These are phyloP conservation scores for Pichia nanzhaoensis DNA, from an alignment of 805 yeast species.

Conservation along the genomic window DNA sequence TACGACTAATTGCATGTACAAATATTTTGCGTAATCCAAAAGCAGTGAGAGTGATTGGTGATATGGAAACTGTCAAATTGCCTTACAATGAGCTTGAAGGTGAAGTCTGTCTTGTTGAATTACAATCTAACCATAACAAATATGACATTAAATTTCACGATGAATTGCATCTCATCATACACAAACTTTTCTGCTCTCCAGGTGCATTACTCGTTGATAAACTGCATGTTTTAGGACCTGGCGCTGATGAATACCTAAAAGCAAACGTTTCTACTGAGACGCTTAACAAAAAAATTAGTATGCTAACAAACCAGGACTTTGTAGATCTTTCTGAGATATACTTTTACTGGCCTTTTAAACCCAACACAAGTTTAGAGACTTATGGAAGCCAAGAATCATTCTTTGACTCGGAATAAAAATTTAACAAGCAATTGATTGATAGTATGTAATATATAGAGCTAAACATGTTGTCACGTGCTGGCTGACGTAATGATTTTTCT, in stretches of 20 bases:
- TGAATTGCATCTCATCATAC: conserved; percentile 61
- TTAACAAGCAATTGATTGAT: conserved; percentile 2
- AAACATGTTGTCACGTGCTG: no score
- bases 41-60: conserved; percentile 13
- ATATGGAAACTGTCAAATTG: conserved; percentile 19
- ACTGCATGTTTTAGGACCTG: conserved; percentile 65
- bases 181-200: conserved; percentile 45
- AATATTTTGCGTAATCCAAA: conserved; percentile 13
- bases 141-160: conserved; percentile 36
- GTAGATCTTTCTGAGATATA: conserved; percentile 44
- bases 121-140: conserved; percentile 26
- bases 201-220: conserved; percentile 37
- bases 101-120: conserved; percentile 27
- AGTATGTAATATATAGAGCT: not conserved
- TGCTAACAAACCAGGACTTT: conserved; percentile 52
- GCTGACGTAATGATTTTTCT: not conserved
- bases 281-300: conserved; percentile 38
- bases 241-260: conserved; percentile 53
- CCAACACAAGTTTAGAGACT: conserved; percentile 23
- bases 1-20: conserved; percentile 47
- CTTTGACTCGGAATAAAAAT: not conserved
- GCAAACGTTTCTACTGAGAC: conserved; percentile 32
- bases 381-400: conserved; percentile 6
- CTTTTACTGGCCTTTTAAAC: conserved; percentile 83
- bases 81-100: conserved; percentile 17